A percentile compares a stretch with the other conserved stretches of the same genome.
Conservation (phyloP, 305 asterid genomes). For the Fraxinus floribunda region DNA sequence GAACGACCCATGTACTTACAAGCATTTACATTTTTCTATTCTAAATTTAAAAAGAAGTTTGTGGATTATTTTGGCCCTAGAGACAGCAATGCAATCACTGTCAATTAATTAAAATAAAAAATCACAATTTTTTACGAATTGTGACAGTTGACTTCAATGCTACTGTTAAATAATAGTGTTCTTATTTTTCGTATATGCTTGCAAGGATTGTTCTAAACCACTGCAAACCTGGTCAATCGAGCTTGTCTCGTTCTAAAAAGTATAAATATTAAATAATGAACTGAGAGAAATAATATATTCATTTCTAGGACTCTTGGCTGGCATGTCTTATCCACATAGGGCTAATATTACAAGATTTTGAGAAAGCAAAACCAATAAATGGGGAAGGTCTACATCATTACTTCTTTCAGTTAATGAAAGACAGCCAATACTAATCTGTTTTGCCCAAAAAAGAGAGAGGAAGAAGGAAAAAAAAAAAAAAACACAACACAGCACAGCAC, state of each 20-base stretch:
- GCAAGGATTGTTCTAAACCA: too few relatives aligned
- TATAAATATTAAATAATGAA: background rate
- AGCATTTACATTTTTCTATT: background rate
- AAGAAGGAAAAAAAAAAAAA: too few relatives aligned
- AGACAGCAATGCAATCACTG: too few relatives aligned
- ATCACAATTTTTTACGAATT: too few relatives aligned
- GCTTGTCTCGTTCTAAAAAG: background rate
- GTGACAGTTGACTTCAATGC: too few relatives aligned
- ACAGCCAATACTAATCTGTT: constrained; percentile 26
- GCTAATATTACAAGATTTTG: constrained; percentile 11
- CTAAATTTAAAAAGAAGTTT: background rate
- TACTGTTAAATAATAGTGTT: too few relatives aligned
- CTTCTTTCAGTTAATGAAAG: constrained; percentile 24
- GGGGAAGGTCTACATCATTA: constrained; percentile 7
- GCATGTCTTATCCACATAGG: constrained; percentile 8
- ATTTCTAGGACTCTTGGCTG: background rate
- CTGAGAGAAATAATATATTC: background rate
- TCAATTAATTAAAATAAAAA: too few relatives aligned
- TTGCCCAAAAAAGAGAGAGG: too few relatives aligned
- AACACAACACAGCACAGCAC: background rate
- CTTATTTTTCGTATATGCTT: too few relatives aligned
- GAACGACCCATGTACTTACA: background rate
- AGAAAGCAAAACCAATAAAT: constrained; percentile 14
- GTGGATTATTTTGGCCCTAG: background rate
- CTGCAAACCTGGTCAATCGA: background rate